Conservation (phyloP, 495 filamentous ascomycete genomes). For the Paragyromitra xinjiangensis region DNA sequence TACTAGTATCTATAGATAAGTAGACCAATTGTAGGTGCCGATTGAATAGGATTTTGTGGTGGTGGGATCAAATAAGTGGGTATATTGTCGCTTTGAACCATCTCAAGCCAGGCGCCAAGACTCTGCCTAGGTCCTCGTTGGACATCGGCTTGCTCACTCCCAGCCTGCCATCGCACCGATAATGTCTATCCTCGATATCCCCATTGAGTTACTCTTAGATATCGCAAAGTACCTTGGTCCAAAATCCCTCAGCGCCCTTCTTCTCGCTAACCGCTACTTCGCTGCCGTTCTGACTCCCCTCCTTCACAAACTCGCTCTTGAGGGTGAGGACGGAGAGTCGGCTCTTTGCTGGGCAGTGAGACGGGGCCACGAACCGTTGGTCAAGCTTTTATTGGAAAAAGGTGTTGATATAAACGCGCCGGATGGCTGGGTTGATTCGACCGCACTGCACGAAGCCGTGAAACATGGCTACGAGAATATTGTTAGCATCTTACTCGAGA, state of each 20-base stretch:
- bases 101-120: neutral
- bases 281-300: neutral
- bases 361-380: neutral
- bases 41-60: too few relatives aligned
- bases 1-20: too few relatives aligned
- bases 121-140: too few relatives aligned
- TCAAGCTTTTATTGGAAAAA: neutral
- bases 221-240: constrained; percentile 5
- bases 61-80: too few relatives aligned
- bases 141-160: neutral
- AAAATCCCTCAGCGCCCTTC: constrained; percentile 2
- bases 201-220: constrained; percentile 20
- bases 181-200: neutral
- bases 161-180: neutral
- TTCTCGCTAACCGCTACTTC: constrained; percentile 1
- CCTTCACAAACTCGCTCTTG: constrained; percentile 5
- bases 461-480: neutral
- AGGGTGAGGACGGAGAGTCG: neutral
- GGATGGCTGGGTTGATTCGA: neutral
- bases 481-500: neutral
- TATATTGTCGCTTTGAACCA: too few relatives aligned
- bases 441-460: constrained; percentile 1
- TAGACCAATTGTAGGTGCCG: too few relatives aligned
- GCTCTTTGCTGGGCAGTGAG: constrained; percentile 22
- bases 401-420: neutral